A percentile compares a stretch with the other conserved stretches of the same genome.
Evolutionary conservation across 768 basidiomycete species (phyloP).

Genomic region (Kwoniella mangroviensis): DNA sequence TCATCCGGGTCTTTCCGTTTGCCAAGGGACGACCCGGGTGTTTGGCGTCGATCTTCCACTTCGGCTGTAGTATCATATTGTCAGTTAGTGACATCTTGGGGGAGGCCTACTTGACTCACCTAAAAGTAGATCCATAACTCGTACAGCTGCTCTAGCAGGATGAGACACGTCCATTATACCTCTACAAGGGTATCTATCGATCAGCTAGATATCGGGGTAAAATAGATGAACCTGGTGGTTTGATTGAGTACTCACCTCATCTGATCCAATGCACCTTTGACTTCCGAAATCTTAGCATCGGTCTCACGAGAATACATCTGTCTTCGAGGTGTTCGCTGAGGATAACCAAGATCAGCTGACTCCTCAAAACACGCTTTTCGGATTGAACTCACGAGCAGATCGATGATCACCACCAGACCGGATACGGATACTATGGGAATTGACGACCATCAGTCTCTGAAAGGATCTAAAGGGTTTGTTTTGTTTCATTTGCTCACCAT

Average conservation of each 20-base stretch:
- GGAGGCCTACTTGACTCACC: slow-evolving; percentile 34
- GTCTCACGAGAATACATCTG: slow-evolving; percentile 49
- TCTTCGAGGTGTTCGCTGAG: slow-evolving; percentile 34
- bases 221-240: too few species aligned
- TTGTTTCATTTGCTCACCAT: slow-evolving; percentile 36
- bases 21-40: slow-evolving; percentile 40
- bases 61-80: slow-evolving; percentile 38
- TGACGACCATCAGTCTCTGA: not conserved
- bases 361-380: not conserved
- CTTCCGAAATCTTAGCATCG: slow-evolving; percentile 51
- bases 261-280: slow-evolving; percentile 51
- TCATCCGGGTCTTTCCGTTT: slow-evolving; percentile 45
- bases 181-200: slow-evolving; percentile 15
- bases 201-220: slow-evolving; percentile 11
- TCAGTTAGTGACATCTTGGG: too few species aligned
- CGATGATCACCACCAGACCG: slow-evolving; percentile 56
- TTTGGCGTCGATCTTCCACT: slow-evolving; percentile 49
- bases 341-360: not conserved
- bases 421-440: slow-evolving; percentile 52
- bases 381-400: slow-evolving; percentile 48
- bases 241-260: slow-evolving; percentile 42
- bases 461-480: not conserved
- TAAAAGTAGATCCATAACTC: slow-evolving; percentile 56
- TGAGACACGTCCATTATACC: slow-evolving; percentile 55
- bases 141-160: slow-evolving; percentile 53